Evolutionary conservation across 345 rosid species (phyloP), one percentile per base, ranked within the genome.

Genomic region (Physaria fendleri): DNA sequence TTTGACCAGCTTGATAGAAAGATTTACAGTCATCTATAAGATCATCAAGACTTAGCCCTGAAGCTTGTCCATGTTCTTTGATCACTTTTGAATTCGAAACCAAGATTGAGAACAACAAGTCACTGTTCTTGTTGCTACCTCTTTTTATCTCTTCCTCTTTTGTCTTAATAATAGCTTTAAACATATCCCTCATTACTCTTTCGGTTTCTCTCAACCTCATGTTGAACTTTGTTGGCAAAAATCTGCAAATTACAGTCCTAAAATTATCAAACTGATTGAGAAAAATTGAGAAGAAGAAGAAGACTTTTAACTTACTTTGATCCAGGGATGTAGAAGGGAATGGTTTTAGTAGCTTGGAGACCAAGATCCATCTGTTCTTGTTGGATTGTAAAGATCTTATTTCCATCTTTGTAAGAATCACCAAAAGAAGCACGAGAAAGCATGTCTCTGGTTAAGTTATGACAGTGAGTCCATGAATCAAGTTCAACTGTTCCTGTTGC

Each of bases 1-100:
- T 82, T 59, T 86, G 85, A 21, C 93, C 86, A n/a, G 88, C 88
- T 10, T 82, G 60, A 62, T 84, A 86, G 59, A 86, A 78, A 21
- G 78, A 62, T 59, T 84, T 81, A 57, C 95, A 84, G 37, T 84
- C 88, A 43, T 78, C 90, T 13, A 83, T 78, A 21, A 79, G 35
- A 47, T 73, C 77, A n/a, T 66, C 65, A 2, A 66, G 17, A 17
- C 55, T 73, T 17, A 73, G 33, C 6, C 77, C 77, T 2, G 73
- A 62, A 10, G 24, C 63, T 0, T 11, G 53, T 73, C 77, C 77
- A 30, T 67, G 73, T 34, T 73, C 73, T 7, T 28, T 21, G 18
- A 72, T 52, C 16, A 46, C 15, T 44, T 71, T 71, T 28, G 59
- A 32, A 56, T 59, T 51, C 32, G 72, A 67, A 45, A 28, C 56